These are phyloP conservation scores for Leishmania major DNA, from an alignment of 208 protist species.

Conservation along the genomic window DNA sequence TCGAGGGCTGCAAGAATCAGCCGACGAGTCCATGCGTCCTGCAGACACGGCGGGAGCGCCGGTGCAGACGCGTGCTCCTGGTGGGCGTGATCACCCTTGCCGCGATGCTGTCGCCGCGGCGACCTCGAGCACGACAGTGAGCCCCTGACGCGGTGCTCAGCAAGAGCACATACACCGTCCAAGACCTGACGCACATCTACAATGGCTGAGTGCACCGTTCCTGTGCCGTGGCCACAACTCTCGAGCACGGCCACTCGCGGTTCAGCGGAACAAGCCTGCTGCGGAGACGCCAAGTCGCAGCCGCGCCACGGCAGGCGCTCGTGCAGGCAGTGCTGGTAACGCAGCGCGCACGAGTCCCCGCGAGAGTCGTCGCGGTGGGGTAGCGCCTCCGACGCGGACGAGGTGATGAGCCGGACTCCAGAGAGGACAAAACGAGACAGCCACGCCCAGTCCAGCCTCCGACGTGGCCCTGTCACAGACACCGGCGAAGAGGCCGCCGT, in stretches of 20 bases:
- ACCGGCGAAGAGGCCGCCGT: not conserved
- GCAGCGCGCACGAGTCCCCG: not conserved
- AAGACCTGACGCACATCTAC: conserved; percentile 26
- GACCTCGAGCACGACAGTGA: not conserved
- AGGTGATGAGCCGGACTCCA: conserved; percentile 13
- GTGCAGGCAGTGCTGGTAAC: conserved; percentile 13
- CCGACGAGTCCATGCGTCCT: conserved; percentile 39
- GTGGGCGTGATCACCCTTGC: not conserved
- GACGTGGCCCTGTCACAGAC: not conserved
- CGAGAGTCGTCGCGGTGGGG: conserved; percentile 4
- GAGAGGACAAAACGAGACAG: conserved; percentile 27
- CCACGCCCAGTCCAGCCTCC: conserved; percentile 30
- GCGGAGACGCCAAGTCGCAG: conserved; percentile 46
- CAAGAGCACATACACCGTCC: conserved; percentile 27
- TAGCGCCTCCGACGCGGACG: not conserved
- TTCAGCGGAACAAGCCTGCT: conserved; percentile 40
- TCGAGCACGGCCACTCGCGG: conserved; percentile 40
- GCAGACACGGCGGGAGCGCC: conserved; percentile 10
- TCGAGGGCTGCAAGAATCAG: conserved; percentile 56
- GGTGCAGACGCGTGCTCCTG: not conserved
- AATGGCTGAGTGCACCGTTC: conserved; percentile 45
- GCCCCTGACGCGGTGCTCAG: conserved; percentile 18
- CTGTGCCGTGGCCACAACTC: conserved; percentile 7
- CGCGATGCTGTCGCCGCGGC: conserved; percentile 5
- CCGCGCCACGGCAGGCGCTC: conserved; percentile 62